Base-by-base conservation (phyloP, 1,284 basidiomycete species). In the Microstroma glucosiphilum region DNA sequence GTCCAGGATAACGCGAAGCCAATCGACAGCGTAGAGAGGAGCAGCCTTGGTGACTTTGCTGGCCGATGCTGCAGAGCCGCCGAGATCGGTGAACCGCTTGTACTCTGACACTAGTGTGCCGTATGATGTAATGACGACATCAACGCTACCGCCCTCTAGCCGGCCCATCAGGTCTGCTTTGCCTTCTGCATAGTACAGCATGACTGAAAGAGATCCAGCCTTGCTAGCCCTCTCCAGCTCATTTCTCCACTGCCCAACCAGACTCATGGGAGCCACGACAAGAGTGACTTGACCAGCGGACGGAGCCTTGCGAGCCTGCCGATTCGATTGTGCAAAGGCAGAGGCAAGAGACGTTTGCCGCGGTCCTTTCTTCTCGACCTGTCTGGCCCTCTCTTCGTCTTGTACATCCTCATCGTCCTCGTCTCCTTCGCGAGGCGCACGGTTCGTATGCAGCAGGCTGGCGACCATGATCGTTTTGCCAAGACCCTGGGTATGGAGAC, bases 401-500 rank as follows among this genome's bases (percentile, higher is more conserved):
- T 57, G 54, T n/a, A 60, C 58, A n/a, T 68, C 68, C 7, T 40
- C 59, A 1, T 66, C 65, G 41, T 59, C 60, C 26, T 63, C 64
- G 17, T 73, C 60, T 12, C 57, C 60, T 6, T 57, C 56, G 15
- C 41, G 57, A 23, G 60, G 55, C n/a, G 61, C 63, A 6, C 73
- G 73, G 41, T 89, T 90, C 12, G 86, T 87, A 70, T 96, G 92
- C 26, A 97, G 89, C 43, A 97, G 84, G 12, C 91, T 87, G 1
- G 92, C 90, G 58, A 96, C 82, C 91, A 96, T 94, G 73, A 94
- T 92, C 0, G 94, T 96, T 82, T 98, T 98, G 3, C 94, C 94
- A 86, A 97, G 90, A 9, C 93, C 43, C 30, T 37, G 30, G 9
- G 30, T 3, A 4, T 9, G 30, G 9, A 37, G 9, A 9, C 4